Conservation (phyloP, 176 grass and related monocot genomes). For the Zoysia japonica region DNA sequence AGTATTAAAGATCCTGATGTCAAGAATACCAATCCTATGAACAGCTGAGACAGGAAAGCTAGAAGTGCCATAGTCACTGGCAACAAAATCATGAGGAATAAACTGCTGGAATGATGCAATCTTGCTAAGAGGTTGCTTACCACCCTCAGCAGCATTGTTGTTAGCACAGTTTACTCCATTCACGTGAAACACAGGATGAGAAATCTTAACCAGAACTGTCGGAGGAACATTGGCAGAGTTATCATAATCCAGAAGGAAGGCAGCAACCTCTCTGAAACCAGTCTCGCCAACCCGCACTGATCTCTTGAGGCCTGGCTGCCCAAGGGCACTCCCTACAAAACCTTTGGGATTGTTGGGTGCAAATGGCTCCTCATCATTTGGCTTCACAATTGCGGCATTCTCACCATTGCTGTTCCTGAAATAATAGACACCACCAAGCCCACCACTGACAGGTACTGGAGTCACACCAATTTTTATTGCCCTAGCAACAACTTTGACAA, state of each 20-base stretch:
- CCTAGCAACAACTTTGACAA: slow-evolving; percentile 66
- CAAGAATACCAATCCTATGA: slow-evolving; percentile 85
- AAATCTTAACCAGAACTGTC: slow-evolving; percentile 70
- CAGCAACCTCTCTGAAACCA: slow-evolving; percentile 67
- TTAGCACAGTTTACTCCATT: slow-evolving; percentile 39
- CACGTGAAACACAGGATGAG: slow-evolving; percentile 66
- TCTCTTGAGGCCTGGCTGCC: slow-evolving; percentile 64
- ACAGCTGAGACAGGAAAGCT: slow-evolving; percentile 70
- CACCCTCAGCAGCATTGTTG: slow-evolving; percentile 36
- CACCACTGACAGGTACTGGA: slow-evolving; percentile 50
- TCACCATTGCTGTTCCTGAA: slow-evolving; percentile 65
- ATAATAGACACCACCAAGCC: slow-evolving; percentile 77
- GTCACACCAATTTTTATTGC: slow-evolving; percentile 60
- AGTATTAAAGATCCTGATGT: slow-evolving; percentile 79
- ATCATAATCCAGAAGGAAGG: slow-evolving; percentile 67
- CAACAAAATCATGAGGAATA: slow-evolving; percentile 81
- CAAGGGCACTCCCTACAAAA: slow-evolving; percentile 69
- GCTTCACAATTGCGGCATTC: slow-evolving; percentile 74
- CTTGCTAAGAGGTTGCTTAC: slow-evolving; percentile 54
- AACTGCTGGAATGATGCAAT: slow-evolving; percentile 83
- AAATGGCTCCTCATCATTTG: slow-evolving; percentile 79
- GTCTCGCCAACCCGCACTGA: slow-evolving; percentile 77
- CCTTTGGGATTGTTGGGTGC: slow-evolving; percentile 83
- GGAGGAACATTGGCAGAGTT: slow-evolving; percentile 74
- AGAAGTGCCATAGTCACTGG: slow-evolving; percentile 77